Evolutionary conservation across 2,329 filamentous ascomycete species (phyloP).

Genomic region (Stagonosporopsis cucurbitacearum): DNA sequence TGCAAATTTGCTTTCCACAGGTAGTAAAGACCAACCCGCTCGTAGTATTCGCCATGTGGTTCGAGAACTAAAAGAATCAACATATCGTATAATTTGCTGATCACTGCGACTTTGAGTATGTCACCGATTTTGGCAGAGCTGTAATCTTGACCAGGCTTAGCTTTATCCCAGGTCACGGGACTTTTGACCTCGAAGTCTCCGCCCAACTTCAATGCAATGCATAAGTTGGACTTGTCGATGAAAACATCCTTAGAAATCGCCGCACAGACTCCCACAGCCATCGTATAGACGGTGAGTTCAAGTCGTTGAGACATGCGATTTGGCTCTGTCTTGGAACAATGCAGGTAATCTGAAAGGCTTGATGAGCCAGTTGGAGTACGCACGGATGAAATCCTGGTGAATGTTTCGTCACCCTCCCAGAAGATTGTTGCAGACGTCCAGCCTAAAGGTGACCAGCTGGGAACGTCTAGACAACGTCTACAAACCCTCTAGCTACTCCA

Average conservation of each 20-base stretch:
- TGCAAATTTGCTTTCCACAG: background rate
- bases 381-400: background rate
- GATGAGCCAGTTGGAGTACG: background rate
- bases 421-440: background rate
- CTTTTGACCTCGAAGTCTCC: background rate
- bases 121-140: background rate
- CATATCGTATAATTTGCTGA: background rate
- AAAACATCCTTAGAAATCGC: too few relatives aligned
- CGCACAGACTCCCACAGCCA: background rate
- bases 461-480: background rate
- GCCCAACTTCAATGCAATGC: background rate
- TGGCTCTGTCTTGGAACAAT: background rate
- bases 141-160: background rate
- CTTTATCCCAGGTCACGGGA: too few relatives aligned
- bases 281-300: background rate
- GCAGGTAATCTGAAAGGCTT: background rate
- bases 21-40: background rate
- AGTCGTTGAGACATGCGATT: background rate
- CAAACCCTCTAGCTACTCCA: background rate
- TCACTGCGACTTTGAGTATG: background rate
- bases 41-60: background rate
- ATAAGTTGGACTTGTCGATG: too few relatives aligned
- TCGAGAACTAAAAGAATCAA: background rate
- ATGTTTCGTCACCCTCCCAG: background rate
- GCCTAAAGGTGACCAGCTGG: background rate